Evolutionary conservation across 2,329 filamentous ascomycete genomes (phyloP).

Genomic region (Epichloe sp.): DNA sequence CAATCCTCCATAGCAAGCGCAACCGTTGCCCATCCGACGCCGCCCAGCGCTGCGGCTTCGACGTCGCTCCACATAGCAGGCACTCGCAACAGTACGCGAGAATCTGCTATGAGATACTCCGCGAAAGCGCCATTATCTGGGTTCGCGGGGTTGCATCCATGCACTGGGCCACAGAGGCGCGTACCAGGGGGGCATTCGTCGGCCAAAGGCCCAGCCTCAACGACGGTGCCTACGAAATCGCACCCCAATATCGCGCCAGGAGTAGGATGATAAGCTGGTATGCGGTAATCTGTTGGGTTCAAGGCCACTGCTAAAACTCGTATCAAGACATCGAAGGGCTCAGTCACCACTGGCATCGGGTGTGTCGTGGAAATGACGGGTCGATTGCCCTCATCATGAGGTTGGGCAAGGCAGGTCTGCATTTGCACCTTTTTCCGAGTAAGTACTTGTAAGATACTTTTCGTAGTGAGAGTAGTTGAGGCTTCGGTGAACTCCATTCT

Average conservation of each 20-base stretch:
- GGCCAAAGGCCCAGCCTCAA: not conserved
- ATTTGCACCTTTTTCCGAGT: not conserved
- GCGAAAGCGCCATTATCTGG: not conserved
- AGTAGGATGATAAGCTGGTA: constrained; percentile 9
- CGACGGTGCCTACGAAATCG: constrained; percentile 14
- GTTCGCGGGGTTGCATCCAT: not conserved
- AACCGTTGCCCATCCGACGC: constrained; percentile 13
- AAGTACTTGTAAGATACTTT: too few relatives aligned
- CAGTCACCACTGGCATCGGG: not conserved
- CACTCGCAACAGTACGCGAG: constrained; percentile 7
- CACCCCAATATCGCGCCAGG: constrained; percentile 9
- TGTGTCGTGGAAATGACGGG: not conserved
- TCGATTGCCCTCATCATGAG: not conserved
- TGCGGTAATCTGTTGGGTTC: constrained; percentile 18
- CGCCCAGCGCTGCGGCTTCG: constrained; percentile 13
- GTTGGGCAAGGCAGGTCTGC: not conserved
- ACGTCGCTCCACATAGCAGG: constrained; percentile 11
- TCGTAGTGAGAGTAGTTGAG: too few relatives aligned
- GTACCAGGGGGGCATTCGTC: not conserved
- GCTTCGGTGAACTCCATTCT: too few relatives aligned
- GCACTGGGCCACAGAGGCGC: not conserved
- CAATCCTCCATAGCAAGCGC: constrained; percentile 7
- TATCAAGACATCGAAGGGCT: constrained; percentile 6
- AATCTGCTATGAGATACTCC: constrained; percentile 3
- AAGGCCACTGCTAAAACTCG: constrained; percentile 14